Percentiles rank a stretch among this genome's conserved stretches.
Conservation (phyloP, 495 filamentous ascomycete genomes). For the Bacidia gigantensis region DNA sequence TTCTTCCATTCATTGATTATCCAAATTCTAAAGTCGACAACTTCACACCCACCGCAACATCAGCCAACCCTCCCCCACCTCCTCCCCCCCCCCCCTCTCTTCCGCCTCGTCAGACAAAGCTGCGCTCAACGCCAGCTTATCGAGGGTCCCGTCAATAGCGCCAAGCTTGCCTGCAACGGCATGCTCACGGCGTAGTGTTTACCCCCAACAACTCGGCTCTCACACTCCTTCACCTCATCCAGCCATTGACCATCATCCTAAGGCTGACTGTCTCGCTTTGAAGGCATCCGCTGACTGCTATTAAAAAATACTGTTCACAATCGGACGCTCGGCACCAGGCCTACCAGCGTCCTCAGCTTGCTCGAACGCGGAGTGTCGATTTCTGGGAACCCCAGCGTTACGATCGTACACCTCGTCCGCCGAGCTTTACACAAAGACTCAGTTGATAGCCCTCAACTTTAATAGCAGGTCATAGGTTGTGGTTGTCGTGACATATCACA, state of each 20-base stretch:
- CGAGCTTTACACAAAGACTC: no score
- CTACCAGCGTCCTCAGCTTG: no score
- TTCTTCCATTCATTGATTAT: neutral
- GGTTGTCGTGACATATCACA: no score
- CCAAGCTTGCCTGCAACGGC: conserved; percentile 12
- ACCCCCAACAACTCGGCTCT: conserved; percentile 2
- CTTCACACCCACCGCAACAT: conserved; percentile 5
- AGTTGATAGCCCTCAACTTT: no score
- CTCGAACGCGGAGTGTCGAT: no score
- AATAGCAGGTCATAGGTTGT: no score
- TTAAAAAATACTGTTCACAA: no score
- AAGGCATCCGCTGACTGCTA: neutral
- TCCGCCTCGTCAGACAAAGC: conserved; percentile 7
- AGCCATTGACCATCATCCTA: neutral
- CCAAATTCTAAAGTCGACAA: neutral
- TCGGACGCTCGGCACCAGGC: no score
- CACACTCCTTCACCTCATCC: conserved; percentile 10
- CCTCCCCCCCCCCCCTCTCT: conserved; percentile 6
- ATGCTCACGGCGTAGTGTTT: conserved; percentile 14
- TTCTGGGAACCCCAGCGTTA: no score
- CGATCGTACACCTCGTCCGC: no score
- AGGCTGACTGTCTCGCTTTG: conserved; percentile 4
- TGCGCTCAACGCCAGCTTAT: conserved; percentile 13
- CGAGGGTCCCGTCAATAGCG: conserved; percentile 14
- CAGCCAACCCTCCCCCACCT: conserved; percentile 7